Conservation (phyloP, 2,329 filamentous ascomycete genomes). For the Pseudogymnoascus sp. region DNA sequence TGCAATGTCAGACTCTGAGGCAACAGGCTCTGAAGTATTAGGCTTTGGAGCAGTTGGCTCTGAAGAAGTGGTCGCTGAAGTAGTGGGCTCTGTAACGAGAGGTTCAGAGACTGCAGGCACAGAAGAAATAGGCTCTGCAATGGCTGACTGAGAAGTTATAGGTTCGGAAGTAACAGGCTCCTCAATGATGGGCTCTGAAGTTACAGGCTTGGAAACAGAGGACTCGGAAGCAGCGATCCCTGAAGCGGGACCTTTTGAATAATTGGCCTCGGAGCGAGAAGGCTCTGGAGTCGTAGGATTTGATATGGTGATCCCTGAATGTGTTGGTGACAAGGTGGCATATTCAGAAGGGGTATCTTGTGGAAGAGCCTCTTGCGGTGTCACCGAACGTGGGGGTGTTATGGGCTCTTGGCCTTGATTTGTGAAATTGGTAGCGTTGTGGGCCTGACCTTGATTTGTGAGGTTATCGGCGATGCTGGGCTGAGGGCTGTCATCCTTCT, state of each 20-base stretch:
- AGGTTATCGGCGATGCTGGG: not conserved
- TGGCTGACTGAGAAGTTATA: not conserved
- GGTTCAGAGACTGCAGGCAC: no score
- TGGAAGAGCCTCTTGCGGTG: not conserved
- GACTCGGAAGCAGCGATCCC: not conserved
- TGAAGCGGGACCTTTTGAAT: not conserved
- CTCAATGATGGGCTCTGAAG: not conserved
- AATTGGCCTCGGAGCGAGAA: not conserved
- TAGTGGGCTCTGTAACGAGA: not conserved
- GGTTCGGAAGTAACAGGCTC: not conserved
- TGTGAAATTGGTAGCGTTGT: not conserved
- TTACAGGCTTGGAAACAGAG: no score
- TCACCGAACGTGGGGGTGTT: not conserved
- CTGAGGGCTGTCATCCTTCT: not conserved
- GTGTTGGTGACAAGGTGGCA: not conserved
- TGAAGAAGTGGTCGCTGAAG: not conserved
- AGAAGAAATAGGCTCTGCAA: no score
- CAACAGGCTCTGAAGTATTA: not conserved
- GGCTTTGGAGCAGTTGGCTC: not conserved
- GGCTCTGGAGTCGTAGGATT: not conserved
- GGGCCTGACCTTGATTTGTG: not conserved
- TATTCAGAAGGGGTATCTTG: not conserved
- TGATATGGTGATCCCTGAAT: not conserved
- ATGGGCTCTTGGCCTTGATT: not conserved
- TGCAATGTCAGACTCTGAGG: not conserved